Base-by-base conservation (phyloP, 2,329 filamentous ascomycete genomes). In the Ophiostoma ulmi region DNA sequence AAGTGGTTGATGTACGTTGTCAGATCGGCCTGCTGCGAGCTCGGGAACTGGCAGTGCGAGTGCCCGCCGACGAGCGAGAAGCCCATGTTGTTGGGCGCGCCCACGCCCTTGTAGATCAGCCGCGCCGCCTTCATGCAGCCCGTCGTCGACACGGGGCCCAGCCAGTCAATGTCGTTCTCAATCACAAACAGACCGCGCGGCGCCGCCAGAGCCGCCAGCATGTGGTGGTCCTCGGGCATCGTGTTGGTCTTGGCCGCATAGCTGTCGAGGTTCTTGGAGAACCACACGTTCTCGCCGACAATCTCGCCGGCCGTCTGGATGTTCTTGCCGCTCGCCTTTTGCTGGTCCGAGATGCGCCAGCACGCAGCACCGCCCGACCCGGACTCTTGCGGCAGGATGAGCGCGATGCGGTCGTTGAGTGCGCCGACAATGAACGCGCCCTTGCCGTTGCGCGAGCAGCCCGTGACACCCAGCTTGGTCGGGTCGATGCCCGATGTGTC, bases 371-470 rank as follows among this genome's bases (percentile, higher is more conserved):
- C 44, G 5, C 44, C 44, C 5, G 86, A 84, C 26, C 87, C 87
- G 7, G 85, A 87, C 78, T 89, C 87, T 77, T 89, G 87, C 0
- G 87, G 86, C 48, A 90, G 81, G 17, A 86, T 87, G 44, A 90
- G 81, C 22, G 84, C 86, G 72, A 89, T 86, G 61, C 87, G 86
- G 70, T 80, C 76, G 72, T 87, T 85, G 31, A 89, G 80, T 2
- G 87, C 87, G 20, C 86, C 86, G 5, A 83, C 85, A n/a, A 89
- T 80, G 73, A 89, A 83, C 39, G 87, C 87, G 14, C 87, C 87
- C 79, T 89, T 89, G 70, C 86, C 87, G 78, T 89, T 88, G 58
- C 87, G 84, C 69, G 86, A 88, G 80, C 87, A 90, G 5, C 87
- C 87, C 17, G 86, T 89, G 1, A 88, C 86, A 67, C 85, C 87